phyloP scores from a whole-genome alignment of 495 filamentous ascomycete genomes.

The Tuber microsphaerosporum region DNA sequence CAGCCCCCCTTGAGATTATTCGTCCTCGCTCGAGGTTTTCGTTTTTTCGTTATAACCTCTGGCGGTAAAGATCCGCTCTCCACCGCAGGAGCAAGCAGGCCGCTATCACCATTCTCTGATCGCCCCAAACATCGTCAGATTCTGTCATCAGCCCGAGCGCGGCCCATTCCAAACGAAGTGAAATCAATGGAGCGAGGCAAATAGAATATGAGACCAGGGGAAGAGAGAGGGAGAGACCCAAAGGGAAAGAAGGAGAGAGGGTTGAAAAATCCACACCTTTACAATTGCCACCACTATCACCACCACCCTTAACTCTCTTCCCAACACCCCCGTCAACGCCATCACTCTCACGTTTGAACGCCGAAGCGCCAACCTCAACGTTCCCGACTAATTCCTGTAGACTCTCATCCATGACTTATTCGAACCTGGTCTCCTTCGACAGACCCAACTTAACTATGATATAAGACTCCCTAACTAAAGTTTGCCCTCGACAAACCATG shows the following conservation, averaged over 20 bases:
- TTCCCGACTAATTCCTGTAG: neutral
- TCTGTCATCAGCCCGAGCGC: neutral
- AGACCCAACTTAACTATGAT: constrained; percentile 2
- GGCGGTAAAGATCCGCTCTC: neutral
- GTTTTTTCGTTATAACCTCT: constrained; percentile 11
- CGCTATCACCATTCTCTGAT: neutral
- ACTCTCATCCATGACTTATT: neutral
- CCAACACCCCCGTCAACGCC: neutral
- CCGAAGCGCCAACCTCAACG: neutral
- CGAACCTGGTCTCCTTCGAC: neutral
- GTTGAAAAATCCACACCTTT: neutral
- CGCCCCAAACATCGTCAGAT: neutral
- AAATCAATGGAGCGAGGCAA: neutral
- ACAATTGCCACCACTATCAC: neutral
- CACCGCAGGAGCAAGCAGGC: neutral
- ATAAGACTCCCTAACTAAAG: neutral
- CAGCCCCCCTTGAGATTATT: constrained; percentile 23
- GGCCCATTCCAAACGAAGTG: neutral
- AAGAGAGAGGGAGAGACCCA: neutral
- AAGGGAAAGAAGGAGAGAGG: neutral
- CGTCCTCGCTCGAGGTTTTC: constrained; percentile 12
- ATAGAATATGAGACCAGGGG: neutral
- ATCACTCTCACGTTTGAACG: neutral
- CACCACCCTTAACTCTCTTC: neutral
- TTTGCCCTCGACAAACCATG: neutral